Evolutionary conservation across 108 stramenopile species (phyloP).

Genomic region (Nitzschia sp.): DNA sequence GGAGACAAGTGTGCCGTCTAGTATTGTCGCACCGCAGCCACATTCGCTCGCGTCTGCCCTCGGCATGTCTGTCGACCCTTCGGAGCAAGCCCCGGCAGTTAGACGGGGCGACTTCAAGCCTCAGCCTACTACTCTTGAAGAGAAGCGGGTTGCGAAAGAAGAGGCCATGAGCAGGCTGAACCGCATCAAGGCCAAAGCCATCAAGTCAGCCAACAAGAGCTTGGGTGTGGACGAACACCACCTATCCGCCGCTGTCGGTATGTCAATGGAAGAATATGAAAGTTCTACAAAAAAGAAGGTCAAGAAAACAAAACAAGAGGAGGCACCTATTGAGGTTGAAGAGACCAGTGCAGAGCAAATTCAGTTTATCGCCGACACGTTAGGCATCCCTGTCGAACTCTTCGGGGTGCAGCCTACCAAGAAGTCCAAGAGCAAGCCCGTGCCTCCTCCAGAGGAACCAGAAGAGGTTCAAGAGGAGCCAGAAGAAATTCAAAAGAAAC

Average conservation of each 20-base stretch:
- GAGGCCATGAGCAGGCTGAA: slow-evolving; percentile 4
- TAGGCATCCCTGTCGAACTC: background rate
- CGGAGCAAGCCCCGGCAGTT: background rate
- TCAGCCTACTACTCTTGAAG: background rate
- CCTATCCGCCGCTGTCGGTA: background rate
- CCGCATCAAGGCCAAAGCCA: slow-evolving; percentile 3
- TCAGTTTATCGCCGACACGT: slow-evolving; percentile 1
- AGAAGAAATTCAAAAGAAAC: background rate
- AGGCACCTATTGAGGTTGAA: background rate
- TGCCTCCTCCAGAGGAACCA: background rate
- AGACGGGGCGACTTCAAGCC: background rate
- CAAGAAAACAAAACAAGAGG: background rate
- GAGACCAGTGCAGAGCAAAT: background rate
- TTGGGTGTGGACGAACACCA: background rate
- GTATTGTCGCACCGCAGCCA: background rate
- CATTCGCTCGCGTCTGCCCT: background rate
- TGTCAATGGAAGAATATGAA: background rate
- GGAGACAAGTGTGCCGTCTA: background rate
- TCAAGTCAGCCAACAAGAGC: background rate
- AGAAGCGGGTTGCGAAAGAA: background rate
- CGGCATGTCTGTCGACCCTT: background rate
- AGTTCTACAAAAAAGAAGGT: background rate
- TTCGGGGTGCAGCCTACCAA: background rate
- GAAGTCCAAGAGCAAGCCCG: no score
- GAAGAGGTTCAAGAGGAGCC: background rate